These are phyloP conservation scores for Irpex lacteus DNA, from an alignment of 1,284 basidiomycete species.

Conservation along the genomic window DNA sequence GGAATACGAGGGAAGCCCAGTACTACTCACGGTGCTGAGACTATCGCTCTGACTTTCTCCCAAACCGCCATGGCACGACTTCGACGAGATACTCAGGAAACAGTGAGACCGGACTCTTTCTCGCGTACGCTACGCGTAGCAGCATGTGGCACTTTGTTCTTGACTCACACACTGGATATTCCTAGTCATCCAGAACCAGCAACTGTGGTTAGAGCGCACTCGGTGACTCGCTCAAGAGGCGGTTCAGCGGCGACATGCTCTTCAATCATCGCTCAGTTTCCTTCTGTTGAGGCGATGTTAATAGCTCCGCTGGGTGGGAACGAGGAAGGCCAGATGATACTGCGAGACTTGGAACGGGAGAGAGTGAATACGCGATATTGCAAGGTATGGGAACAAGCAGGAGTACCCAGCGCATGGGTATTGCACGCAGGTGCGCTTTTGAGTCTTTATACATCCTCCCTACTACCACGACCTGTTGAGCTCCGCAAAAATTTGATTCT, in stretches of 20 bases:
- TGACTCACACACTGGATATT: slow-evolving; percentile 66
- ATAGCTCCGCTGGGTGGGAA: slow-evolving; percentile 72
- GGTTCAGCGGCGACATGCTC: slow-evolving; percentile 70
- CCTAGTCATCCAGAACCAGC: slow-evolving; percentile 58
- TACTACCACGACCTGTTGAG: not conserved
- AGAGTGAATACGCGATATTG: slow-evolving; percentile 71
- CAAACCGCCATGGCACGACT: slow-evolving; percentile 27
- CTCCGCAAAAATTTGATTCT: not conserved
- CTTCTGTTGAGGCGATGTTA: slow-evolving; percentile 61
- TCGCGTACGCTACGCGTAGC: slow-evolving; percentile 63
- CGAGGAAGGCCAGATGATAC: slow-evolving; percentile 60
- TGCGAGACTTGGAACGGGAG: slow-evolving; percentile 62
- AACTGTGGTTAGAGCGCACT: slow-evolving; percentile 62
- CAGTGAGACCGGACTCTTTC: slow-evolving; percentile 10
- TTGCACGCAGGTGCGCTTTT: slow-evolving; percentile 56
- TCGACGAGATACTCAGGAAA: slow-evolving; percentile 29
- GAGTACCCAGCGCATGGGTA: slow-evolving; percentile 80
- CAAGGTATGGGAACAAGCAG: slow-evolving; percentile 66
- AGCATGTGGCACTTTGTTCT: slow-evolving; percentile 74
- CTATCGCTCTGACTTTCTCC: not conserved
- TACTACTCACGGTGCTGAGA: not conserved
- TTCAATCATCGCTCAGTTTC: slow-evolving; percentile 70
- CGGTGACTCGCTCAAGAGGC: slow-evolving; percentile 62
- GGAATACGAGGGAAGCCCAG: not conserved
- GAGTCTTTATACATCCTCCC: not conserved